Conservation (phyloP, 306 rosid genomes). For the Acacia crassicarpa region DNA sequence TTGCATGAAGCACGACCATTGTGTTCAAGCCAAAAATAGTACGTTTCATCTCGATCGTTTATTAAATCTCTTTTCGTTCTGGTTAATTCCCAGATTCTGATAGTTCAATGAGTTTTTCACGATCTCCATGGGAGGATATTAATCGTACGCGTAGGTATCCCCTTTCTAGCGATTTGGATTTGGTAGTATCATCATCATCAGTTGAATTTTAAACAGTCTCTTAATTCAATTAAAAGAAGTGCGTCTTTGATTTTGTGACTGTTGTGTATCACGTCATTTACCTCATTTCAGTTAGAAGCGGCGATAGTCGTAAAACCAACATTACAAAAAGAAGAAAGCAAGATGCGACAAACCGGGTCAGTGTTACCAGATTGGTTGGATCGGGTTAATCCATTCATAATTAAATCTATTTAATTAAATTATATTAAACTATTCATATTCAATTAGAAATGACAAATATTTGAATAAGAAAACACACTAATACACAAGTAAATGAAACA, state of each 20-base stretch:
- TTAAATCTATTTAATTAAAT: too few relatives aligned
- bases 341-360: background rate
- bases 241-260: background rate
- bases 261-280: background rate
- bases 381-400: background rate
- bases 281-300: background rate
- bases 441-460: too few relatives aligned
- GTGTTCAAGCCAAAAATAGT: conserved; percentile 76
- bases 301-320: background rate
- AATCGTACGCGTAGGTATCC: background rate
- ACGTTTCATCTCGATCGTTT: conserved; percentile 35
- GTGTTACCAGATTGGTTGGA: too few relatives aligned
- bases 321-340: background rate
- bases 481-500: too few relatives aligned
- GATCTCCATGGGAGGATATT: background rate
- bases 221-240: background rate
- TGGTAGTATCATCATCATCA: background rate
- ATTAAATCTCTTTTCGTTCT: background rate
- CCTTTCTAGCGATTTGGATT: background rate
- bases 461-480: too few relatives aligned
- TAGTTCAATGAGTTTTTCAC: background rate
- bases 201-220: background rate
- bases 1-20: conserved; percentile 87
- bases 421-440: too few relatives aligned
- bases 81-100: background rate